phyloP scores from a whole-genome alignment of 352 stramenopile genomes.

The Globisporangium nodosum region DNA sequence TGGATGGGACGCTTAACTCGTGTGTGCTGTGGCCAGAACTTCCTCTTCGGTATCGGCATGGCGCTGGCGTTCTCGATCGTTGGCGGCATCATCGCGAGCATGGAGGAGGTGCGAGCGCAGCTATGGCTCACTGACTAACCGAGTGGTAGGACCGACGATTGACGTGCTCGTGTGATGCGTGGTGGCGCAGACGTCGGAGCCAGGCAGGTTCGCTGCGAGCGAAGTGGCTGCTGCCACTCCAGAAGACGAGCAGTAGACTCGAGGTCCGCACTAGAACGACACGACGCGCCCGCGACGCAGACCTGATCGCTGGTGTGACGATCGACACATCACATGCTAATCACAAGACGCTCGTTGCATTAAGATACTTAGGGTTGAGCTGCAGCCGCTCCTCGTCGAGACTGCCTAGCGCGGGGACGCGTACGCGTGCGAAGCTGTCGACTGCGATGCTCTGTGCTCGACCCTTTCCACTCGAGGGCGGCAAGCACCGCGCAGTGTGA shows the following conservation, averaged over 20 bases:
- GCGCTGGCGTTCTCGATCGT: conserved; percentile 66
- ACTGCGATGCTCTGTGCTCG: neutral
- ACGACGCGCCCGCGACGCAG: neutral
- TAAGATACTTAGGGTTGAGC: neutral
- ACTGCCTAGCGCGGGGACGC: neutral
- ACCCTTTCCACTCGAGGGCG: conserved; percentile 12
- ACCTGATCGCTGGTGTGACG: neutral
- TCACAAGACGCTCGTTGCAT: neutral
- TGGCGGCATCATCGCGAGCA: conserved; percentile 56
- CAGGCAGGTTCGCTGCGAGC: conserved; percentile 6
- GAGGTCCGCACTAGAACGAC: neutral
- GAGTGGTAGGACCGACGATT: neutral
- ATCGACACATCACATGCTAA: neutral
- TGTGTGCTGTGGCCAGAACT: conserved; percentile 34
- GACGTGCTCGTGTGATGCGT: neutral
- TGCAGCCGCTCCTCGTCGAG: neutral
- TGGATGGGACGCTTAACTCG: neutral
- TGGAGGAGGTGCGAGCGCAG: conserved; percentile 44
- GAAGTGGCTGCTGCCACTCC: neutral
- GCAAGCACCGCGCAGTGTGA: neutral
- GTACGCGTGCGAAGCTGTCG: neutral
- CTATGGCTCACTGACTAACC: neutral
- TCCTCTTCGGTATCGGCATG: conserved; percentile 77
- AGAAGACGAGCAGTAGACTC: neutral
- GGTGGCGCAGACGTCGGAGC: conserved; percentile 2